Conservation (phyloP, 1,284 basidiomycete species). For the Coriolopsis trogii region DNA sequence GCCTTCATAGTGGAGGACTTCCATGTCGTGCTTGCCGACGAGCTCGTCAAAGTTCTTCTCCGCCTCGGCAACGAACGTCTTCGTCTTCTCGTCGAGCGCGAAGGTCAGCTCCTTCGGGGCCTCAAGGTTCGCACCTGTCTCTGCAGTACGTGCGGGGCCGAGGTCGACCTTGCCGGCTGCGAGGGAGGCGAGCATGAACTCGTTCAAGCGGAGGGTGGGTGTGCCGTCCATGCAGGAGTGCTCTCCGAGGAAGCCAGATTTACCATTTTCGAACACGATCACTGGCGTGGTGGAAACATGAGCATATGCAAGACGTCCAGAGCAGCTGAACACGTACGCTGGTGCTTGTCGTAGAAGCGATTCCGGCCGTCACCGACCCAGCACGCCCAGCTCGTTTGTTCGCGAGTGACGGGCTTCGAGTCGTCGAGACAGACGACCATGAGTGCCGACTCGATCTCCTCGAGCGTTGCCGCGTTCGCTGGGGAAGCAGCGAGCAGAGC, state of each 20-base stretch:
- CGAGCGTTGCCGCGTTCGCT: conserved; percentile 67
- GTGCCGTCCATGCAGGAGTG: conserved; percentile 98
- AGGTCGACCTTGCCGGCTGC: conserved; percentile 81
- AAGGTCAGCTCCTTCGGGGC: conserved; percentile 75
- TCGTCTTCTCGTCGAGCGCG: conserved; percentile 63
- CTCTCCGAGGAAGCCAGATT: conserved; percentile 89
- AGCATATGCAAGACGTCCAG: not conserved
- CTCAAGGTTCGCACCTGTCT: conserved; percentile 51
- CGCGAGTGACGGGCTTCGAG: conserved; percentile 75
- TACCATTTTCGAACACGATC: conserved; percentile 91
- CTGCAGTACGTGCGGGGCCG: conserved; percentile 46
- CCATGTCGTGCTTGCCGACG: conserved; percentile 80
- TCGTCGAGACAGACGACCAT: conserved; percentile 90
- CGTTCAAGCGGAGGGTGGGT: conserved; percentile 93
- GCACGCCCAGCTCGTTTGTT: conserved; percentile 81
- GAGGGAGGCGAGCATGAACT: conserved; percentile 86
- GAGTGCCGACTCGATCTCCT: conserved; percentile 89
- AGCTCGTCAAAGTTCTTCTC: conserved; percentile 77
- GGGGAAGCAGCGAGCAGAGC: conserved; percentile 70
- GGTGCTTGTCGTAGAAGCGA: conserved; percentile 98
- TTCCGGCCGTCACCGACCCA: conserved; percentile 96
- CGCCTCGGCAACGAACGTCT: conserved; percentile 55
- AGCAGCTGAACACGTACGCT: conserved; percentile 55
- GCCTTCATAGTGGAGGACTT: conserved; percentile 87
- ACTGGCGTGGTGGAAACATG: conserved; percentile 48